Evolutionary conservation across 352 stramenopile genomes (phyloP), one percentile per base, ranked within the genome.

Genomic region (Thalassiosira allenii): DNA sequence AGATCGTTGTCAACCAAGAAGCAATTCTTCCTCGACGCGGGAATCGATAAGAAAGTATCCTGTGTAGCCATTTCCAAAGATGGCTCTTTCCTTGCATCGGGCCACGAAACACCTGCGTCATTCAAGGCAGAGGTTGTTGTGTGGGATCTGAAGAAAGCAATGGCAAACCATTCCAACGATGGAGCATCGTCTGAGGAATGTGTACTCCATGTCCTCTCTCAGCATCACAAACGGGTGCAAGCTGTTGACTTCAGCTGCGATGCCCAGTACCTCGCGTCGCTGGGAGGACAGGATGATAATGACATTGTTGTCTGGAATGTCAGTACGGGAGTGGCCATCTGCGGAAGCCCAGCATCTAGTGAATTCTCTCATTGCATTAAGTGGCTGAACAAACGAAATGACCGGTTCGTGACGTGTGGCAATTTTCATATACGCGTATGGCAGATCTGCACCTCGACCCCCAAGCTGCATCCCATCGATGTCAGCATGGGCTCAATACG

Each of bases 211-310:
- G 89, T 95, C 41, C 92, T 99, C n/a, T 92, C 94, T 51, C 94
- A 98, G 54, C 97, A 99, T 88, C 96, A 98, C 90, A 96, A 95
- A 43, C 96, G 94, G 64, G 96, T 99, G 23, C 95, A 98, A 79
- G 91, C 93, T 53, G 78, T 98, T 61, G 89, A 95, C 5, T 98
- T 99, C 75, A 91, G 77, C 71, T 93, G 73, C 22, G 83, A 93
- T 69, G 94, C 96, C 64, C 91, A 89, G 40, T 98, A 95, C 65
- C 85, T 99, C 14, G 96, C 95, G 49, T 97, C 96, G 4, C 87
- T 98, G 20, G 97, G 97, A 27, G 96, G 96, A 17, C 95, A 98
- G 71, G 97, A 99, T 85, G 97, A 99, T 87, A 99, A 99, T 82
- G 94, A 96, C 34, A 90, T 99, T 40, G 96, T 98, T 25, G 96